Evolutionary conservation across 73 alveolate species (phyloP).

Genomic region (Stentor roeselii): DNA sequence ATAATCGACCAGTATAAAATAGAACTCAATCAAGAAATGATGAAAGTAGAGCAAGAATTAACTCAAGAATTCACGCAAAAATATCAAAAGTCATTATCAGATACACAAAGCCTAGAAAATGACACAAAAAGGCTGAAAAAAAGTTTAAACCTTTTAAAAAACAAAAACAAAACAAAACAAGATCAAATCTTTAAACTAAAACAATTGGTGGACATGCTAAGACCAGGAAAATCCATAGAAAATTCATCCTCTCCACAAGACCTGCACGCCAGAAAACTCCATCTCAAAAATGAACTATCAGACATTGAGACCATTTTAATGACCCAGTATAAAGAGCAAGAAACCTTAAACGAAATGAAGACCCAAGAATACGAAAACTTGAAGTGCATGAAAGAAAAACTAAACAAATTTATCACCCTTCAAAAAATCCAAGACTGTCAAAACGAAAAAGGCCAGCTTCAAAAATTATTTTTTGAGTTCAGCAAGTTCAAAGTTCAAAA

Average conservation of each 20-base stretch:
- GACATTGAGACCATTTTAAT: neutral
- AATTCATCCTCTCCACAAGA: neutral
- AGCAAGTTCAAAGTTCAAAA: neutral
- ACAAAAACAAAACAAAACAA: too few species aligned
- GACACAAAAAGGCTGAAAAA: neutral
- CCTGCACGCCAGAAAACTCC: neutral
- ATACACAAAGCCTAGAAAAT: neutral
- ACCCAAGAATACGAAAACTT: neutral
- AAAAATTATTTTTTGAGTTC: neutral
- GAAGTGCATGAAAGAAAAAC: neutral
- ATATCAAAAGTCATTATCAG: neutral
- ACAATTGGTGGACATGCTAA: neutral
- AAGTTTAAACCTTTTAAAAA: neutral
- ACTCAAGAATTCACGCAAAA: neutral
- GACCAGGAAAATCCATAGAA: too few species aligned
- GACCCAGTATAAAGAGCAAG: neutral
- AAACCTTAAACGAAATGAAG: neutral
- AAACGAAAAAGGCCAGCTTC: neutral
- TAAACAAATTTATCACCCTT: neutral
- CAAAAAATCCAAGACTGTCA: neutral
- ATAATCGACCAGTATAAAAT: neutral
- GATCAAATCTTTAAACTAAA: neutral
- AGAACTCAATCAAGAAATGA: neutral
- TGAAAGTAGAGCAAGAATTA: neutral
- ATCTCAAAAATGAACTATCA: neutral